Percentiles rank a stretch among this genome's conserved stretches.
Evolutionary conservation across 805 yeast genomes (phyloP).

Genomic region (Pichia gijzeniarum): DNA sequence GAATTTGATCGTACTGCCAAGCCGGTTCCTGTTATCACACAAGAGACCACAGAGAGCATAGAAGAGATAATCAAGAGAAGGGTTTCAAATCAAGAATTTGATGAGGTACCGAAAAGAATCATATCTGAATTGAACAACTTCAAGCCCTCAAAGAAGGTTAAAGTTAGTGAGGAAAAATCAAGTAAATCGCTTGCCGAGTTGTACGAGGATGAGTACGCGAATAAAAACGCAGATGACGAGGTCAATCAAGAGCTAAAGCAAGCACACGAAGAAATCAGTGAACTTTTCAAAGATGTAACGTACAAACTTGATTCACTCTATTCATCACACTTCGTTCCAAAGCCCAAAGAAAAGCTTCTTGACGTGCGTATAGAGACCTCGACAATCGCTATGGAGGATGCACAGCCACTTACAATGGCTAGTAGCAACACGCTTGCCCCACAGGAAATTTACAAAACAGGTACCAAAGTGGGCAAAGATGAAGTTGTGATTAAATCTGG

Average conservation of each 20-base stretch:
- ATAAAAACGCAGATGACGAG: constrained; percentile 32
- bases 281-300: constrained; percentile 52
- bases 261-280: constrained; percentile 74
- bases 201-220: constrained; percentile 74
- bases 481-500: constrained; percentile 75
- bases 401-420: constrained; percentile 83
- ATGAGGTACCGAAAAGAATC: constrained; percentile 73
- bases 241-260: constrained; percentile 55
- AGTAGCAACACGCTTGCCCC: constrained; percentile 80
- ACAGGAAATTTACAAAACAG: constrained; percentile 73
- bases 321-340: constrained; percentile 93
- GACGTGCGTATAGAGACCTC: constrained; percentile 80
- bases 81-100: constrained; percentile 67
- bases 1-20: constrained; percentile 92
- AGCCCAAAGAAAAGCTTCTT: constrained; percentile 72
- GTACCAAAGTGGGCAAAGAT: constrained; percentile 37
- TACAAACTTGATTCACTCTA: constrained; percentile 81
- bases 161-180: constrained; percentile 79
- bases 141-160: constrained; percentile 46
- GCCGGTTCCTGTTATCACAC: constrained; percentile 93
- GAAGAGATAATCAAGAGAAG: constrained; percentile 88
- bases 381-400: constrained; percentile 88
- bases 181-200: constrained; percentile 83
- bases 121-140: constrained; percentile 61
- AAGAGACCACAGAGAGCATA: constrained; percentile 75